phyloP scores from a whole-genome alignment of 148 eudicot genomes.

The Vaccinium macrocarpon region DNA sequence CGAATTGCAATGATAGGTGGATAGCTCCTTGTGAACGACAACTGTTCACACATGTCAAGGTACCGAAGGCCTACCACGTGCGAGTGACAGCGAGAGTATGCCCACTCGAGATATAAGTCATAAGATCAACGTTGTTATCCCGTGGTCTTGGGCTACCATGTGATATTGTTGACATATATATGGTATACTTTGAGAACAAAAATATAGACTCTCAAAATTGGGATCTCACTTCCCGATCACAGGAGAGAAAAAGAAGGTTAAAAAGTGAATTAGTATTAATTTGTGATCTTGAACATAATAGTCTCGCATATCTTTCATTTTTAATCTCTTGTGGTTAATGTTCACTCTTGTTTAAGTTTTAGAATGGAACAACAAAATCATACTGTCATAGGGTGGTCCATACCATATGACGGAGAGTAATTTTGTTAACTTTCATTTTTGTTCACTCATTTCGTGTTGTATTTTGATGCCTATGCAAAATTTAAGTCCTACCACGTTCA shows the following conservation, averaged over 20 bases:
- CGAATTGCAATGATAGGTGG: not conserved
- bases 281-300: no score
- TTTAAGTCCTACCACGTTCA: not conserved
- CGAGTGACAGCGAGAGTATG: not conserved
- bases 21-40: not conserved
- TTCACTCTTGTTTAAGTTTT: not conserved
- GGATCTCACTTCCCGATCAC: not conserved
- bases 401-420: not conserved
- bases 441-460: not conserved
- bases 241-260: no score
- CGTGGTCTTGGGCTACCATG: not conserved
- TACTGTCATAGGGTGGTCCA: not conserved
- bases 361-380: not conserved
- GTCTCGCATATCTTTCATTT: no score
- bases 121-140: not conserved
- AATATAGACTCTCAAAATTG: not conserved
- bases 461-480: no score
- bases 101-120: not conserved
- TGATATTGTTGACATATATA: no score
- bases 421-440: not conserved
- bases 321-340: not conserved
- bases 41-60: not conserved
- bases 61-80: not conserved
- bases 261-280: no score
- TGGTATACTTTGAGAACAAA: no score